These are phyloP conservation scores for Verticillium albo-atrum DNA, from an alignment of 2,329 filamentous ascomycete species.

Conservation along the genomic window DNA sequence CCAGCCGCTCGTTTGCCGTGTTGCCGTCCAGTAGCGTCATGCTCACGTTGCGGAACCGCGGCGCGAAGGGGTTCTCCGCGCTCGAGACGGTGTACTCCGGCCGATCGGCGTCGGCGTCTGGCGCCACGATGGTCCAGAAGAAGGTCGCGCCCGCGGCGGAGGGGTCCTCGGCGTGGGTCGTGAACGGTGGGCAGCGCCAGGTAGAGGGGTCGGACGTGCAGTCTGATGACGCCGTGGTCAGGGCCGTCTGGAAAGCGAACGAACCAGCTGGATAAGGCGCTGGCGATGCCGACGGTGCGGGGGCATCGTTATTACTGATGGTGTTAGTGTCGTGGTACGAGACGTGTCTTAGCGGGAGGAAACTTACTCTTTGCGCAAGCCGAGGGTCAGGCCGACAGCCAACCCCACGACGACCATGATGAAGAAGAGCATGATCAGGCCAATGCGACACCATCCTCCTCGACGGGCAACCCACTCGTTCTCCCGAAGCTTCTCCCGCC, in stretches of 20 bases:
- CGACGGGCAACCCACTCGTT: conserved; percentile 15
- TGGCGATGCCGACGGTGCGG: not conserved
- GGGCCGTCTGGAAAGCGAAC: conserved; percentile 56
- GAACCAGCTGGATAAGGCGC: conserved; percentile 54
- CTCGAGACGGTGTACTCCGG: conserved; percentile 50
- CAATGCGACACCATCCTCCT: conserved; percentile 28
- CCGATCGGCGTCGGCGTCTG: conserved; percentile 27
- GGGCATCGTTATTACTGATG: conserved; percentile 2
- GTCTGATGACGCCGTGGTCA: conserved; percentile 45
- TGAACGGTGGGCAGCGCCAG: conserved; percentile 60
- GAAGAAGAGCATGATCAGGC: conserved; percentile 21
- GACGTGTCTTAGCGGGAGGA: not conserved
- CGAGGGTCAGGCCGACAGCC: conserved; percentile 33
- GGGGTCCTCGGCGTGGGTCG: conserved; percentile 31
- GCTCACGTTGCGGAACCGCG: conserved; percentile 48
- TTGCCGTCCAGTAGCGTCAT: conserved; percentile 44
- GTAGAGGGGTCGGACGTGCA: conserved; percentile 56
- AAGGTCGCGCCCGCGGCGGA: conserved; percentile 39
- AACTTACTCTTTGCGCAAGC: conserved; percentile 29
- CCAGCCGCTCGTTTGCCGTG: conserved; percentile 48
- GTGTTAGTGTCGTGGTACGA: conserved; percentile 3
- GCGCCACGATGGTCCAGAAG: conserved; percentile 53
- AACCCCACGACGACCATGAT: conserved; percentile 29
- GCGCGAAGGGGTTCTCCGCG: conserved; percentile 48
- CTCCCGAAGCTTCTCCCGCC: conserved; percentile 4